Base-by-base conservation (phyloP, 1,284 basidiomycete genomes). In the Tilletia setariae region DNA sequence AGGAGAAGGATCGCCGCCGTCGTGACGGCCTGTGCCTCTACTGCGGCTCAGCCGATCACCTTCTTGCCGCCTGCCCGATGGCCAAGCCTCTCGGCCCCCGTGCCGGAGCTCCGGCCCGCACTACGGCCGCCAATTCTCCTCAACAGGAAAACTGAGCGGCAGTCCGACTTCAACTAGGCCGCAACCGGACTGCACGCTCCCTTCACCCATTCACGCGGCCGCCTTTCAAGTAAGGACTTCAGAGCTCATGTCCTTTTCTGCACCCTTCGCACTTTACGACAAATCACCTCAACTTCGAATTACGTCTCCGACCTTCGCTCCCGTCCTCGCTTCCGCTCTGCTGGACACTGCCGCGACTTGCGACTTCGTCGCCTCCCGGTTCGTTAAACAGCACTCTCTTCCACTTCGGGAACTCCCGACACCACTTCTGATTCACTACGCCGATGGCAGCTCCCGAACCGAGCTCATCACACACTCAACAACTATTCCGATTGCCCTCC, bases 81-180 rank as follows among this genome's bases (percentile, higher is more conserved):
- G 43, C 43, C 19, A 49, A 19, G 47, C 6, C 47, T n/a, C 47
- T 19, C 25, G 19, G 4, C 6, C 47, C 47, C 25, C 4, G 16
- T 4, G 19, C 47, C n/a, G n/a, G n/a, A n/a, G n/a, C n/a, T n/a
- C n/a, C n/a, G n/a, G n/a, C n/a, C n/a, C n/a, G n/a, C 19, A n/a
- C 16, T 49, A 23, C 47, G 7, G 19, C 47, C 4, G 47, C 19
- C 47, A n/a, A 16, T 49, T 49, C 47, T 23, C 47, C 47, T 49
- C 47, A n/a, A 49, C 47, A 49, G 47, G 47, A 23, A 49, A 49
- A 49, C 47, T 49, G 47, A 49, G 47, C 47, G 19, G 47, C 47
- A 49, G 47, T 49, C 25, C 47, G 47, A 49, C 19, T 23, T 19
- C 47, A 49, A 16, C 6, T 49, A 49, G 47, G 47, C 47, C 47